Percentiles rank a stretch among this genome's conserved stretches.
These are phyloP conservation scores for Boechera divaricarpa DNA, from an alignment of 345 rosid genomes.

Conservation along the genomic window DNA sequence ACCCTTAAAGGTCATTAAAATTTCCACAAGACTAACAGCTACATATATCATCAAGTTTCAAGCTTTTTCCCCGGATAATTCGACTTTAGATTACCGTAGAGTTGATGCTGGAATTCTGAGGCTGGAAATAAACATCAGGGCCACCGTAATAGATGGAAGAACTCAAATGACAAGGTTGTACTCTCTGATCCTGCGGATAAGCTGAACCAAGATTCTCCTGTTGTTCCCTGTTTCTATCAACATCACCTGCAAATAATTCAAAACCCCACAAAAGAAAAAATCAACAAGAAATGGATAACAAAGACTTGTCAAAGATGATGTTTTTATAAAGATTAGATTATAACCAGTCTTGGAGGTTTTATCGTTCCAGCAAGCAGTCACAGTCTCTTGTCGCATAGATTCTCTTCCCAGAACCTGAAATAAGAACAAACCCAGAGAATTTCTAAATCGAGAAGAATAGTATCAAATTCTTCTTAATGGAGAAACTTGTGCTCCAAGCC, in stretches of 20 bases:
- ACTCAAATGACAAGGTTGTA: constrained; percentile 74
- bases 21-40: too few relatives aligned
- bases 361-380: constrained; percentile 50
- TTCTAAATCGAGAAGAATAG: constrained; percentile 6
- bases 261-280: background rate
- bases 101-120: constrained; percentile 55
- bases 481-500: constrained; percentile 37
- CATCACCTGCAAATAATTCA: constrained; percentile 44
- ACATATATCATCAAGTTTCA: too few relatives aligned
- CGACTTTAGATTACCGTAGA: constrained; percentile 48
- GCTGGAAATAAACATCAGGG: constrained; percentile 59
- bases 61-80: too few relatives aligned
- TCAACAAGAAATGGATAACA: background rate
- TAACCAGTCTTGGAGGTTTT: constrained; percentile 51
- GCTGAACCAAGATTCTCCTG: constrained; percentile 44
- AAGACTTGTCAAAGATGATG: background rate
- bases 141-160: constrained; percentile 91
- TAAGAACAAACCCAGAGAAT: background rate
- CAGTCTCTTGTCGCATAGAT: constrained; percentile 52
- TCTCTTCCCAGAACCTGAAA: constrained; percentile 66
- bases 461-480: constrained; percentile 15
- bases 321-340: background rate
- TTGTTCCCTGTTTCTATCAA: constrained; percentile 44
- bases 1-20: too few relatives aligned
- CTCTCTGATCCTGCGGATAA: constrained; percentile 64